A percentile compares a stretch with the other conserved stretches of the same genome.
Evolutionary conservation across 306 rosid genomes (phyloP).

Genomic region (Argentina anserina): DNA sequence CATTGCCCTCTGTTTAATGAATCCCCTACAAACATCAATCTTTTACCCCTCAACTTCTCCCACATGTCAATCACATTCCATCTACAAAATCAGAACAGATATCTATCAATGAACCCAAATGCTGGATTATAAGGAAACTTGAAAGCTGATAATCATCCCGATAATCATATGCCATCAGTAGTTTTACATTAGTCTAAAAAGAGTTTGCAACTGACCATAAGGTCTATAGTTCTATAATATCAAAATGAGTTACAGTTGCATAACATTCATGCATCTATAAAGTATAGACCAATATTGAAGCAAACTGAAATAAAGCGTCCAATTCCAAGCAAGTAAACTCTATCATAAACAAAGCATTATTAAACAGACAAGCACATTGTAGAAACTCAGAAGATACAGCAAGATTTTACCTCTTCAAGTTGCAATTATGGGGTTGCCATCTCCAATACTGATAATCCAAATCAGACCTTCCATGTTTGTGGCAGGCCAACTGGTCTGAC

Average conservation of each 20-base stretch:
- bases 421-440: conserved; percentile 95
- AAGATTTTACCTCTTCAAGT: conserved; percentile 89
- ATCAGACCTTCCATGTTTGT: conserved; percentile 88
- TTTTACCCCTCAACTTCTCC: conserved; percentile 88
- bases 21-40: conserved; percentile 99
- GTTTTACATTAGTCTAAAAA: background rate
- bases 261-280: background rate
- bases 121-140: conserved; percentile 3
- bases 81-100: conserved; percentile 34
- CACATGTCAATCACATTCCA: conserved; percentile 75
- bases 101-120: conserved; percentile 17
- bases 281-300: background rate
- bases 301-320: background rate
- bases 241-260: background rate
- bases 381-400: conserved; percentile 10
- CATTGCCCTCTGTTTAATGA: conserved; percentile 95
- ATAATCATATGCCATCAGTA: background rate
- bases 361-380: background rate
- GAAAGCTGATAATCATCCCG: background rate
- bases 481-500: conserved; percentile 98
- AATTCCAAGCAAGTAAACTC: background rate
- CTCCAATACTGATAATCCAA: conserved; percentile 81
- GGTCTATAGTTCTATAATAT: background rate
- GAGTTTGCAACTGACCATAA: background rate
- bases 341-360: background rate